phyloP scores from a whole-genome alignment of 768 basidiomycete species.

The Suillus plorans region DNA sequence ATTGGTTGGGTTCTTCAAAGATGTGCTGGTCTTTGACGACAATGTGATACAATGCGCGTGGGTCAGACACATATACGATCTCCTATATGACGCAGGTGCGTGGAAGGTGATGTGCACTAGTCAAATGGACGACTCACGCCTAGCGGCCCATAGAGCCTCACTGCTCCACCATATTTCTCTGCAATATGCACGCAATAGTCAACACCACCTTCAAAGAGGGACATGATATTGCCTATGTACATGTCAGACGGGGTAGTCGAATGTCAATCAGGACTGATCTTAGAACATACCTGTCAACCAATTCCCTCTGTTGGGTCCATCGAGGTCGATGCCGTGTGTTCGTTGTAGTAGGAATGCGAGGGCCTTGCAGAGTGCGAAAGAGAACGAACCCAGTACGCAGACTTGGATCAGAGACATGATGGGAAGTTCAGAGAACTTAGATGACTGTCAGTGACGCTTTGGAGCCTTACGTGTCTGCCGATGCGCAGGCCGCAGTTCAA shows the following conservation, averaged over 20 bases:
- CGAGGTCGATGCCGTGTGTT: background rate
- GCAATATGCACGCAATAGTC: conserved; percentile 32
- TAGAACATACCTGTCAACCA: conserved; percentile 1
- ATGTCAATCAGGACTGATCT: background rate
- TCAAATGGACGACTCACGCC: conserved; percentile 36
- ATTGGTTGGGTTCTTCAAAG: conserved; percentile 46
- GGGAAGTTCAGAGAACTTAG: no score
- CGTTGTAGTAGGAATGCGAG: background rate
- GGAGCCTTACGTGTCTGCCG: background rate
- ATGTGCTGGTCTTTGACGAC: conserved; percentile 48
- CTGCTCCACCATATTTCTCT: conserved; percentile 40
- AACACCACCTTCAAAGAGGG: conserved; percentile 37
- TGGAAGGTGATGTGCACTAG: background rate
- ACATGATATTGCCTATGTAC: conserved; percentile 32
- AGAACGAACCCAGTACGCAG: background rate
- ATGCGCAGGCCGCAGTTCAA: background rate
- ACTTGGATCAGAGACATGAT: background rate
- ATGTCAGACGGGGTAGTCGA: background rate
- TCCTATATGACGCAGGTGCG: conserved; percentile 15
- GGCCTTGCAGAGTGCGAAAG: background rate
- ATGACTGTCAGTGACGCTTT: background rate
- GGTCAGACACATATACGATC: conserved; percentile 50
- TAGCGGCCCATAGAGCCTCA: conserved; percentile 46
- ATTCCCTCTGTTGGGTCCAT: background rate
- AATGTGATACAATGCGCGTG: conserved; percentile 48